phyloP scores from a whole-genome alignment of 225 moss, liverwort and hornwort species.

The Anthoceros angustus region DNA sequence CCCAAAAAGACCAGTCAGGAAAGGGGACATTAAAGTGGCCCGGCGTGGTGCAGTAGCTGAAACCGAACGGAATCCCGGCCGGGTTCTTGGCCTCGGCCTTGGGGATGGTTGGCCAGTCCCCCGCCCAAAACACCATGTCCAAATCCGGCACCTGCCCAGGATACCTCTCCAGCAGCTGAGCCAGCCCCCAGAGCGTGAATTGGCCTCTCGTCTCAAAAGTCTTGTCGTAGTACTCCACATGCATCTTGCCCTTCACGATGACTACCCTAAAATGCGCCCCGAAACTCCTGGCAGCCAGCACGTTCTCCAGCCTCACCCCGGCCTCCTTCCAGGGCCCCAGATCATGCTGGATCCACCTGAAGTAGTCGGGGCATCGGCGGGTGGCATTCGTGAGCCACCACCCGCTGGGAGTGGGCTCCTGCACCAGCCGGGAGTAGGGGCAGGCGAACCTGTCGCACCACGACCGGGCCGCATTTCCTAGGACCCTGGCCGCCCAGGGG shows the following conservation, averaged over 20 bases:
- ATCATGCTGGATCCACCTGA: conserved; percentile 27
- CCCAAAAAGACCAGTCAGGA: conserved; percentile 44
- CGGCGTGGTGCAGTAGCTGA: conserved; percentile 30
- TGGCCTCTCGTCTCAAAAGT: conserved; percentile 23
- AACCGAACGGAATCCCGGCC: conserved; percentile 11
- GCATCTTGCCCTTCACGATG: conserved; percentile 20
- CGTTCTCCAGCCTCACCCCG: conserved; percentile 16
- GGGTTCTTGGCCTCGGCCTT: neutral
- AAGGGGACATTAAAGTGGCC: conserved; percentile 26
- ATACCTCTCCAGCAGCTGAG: conserved; percentile 29
- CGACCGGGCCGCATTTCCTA: neutral
- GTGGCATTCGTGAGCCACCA: neutral
- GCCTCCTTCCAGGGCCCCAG: conserved; percentile 24
- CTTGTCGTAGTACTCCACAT: conserved; percentile 19
- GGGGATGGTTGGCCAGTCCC: conserved; percentile 27
- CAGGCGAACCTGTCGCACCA: neutral
- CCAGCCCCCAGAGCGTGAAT: conserved; percentile 32
- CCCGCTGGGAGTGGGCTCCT: neutral
- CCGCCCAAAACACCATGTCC: conserved; percentile 29
- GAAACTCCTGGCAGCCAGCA: conserved; percentile 13
- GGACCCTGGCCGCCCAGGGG: neutral
- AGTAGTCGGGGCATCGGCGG: conserved; percentile 22
- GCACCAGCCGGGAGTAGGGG: neutral
- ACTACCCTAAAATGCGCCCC: conserved; percentile 19
- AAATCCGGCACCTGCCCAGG: conserved; percentile 24